phyloP scores from a whole-genome alignment of 129 eudicot species.

The Ambrosia artemisiifolia region DNA sequence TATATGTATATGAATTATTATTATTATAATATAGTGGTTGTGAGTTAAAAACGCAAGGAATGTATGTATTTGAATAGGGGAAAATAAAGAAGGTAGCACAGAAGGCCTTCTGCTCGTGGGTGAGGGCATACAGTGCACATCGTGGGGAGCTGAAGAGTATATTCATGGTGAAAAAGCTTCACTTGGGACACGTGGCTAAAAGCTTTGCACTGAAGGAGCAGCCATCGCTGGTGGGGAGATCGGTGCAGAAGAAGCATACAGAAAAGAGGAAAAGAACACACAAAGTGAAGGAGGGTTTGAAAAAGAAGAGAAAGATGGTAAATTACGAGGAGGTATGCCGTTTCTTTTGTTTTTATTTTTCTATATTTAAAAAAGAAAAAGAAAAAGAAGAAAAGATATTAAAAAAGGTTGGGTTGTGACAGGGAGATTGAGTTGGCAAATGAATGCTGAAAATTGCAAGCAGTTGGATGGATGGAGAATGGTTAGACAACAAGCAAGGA shows the following conservation, averaged over 20 bases:
- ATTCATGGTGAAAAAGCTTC: conserved; percentile 94
- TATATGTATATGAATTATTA: not conserved
- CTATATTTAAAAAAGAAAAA: not conserved
- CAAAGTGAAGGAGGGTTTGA: conserved; percentile 40
- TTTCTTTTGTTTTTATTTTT: not conserved
- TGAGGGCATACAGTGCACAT: conserved; percentile 93
- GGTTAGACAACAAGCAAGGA: conserved; percentile 7
- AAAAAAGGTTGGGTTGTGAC: conserved; percentile 7
- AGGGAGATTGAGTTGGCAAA: conserved; percentile 16
- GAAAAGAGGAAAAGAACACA: conserved; percentile 61
- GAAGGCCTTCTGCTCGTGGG: conserved; percentile 90
- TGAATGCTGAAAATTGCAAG: not conserved
- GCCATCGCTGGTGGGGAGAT: conserved; percentile 78
- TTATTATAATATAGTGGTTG: too few relatives aligned
- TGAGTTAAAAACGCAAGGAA: not conserved
- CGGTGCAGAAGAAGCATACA: conserved; percentile 62
- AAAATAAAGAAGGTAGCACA: conserved; percentile 55
- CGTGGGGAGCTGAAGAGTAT: conserved; percentile 84
- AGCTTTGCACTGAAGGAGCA: conserved; percentile 95
- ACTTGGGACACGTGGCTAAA: conserved; percentile 91
- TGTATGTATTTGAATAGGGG: conserved; percentile 31
- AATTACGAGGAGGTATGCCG: conserved; percentile 15
- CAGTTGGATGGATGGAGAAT: conserved; percentile 20
- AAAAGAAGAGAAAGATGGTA: conserved; percentile 50
- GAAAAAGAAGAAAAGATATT: not conserved